phyloP scores from a whole-genome alignment of 345 rosid genomes.

The Eucalyptus pauciflora region DNA sequence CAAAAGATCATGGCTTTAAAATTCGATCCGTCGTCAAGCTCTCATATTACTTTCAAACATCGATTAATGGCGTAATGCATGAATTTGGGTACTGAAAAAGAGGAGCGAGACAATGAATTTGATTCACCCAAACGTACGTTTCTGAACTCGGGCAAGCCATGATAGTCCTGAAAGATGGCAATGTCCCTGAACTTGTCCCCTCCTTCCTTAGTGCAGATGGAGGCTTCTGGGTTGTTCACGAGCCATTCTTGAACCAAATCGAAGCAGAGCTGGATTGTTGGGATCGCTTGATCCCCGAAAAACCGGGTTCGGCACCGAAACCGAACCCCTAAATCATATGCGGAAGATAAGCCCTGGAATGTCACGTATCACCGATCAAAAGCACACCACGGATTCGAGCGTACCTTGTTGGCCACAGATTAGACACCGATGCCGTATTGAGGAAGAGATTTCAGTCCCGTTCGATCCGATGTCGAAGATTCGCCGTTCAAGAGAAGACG shows the following conservation, averaged over 20 bases:
- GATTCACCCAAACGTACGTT: conserved; percentile 20
- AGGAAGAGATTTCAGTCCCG: no score
- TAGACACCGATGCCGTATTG: no score
- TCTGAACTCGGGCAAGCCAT: conserved; percentile 78
- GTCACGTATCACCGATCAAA: no score
- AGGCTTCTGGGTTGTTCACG: conserved; percentile 50
- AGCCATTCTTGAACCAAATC: conserved; percentile 70
- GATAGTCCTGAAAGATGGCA: conserved; percentile 78
- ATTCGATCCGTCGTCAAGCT: background rate
- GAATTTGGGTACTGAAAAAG: background rate
- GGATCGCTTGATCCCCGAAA: no score
- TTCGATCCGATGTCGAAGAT: no score
- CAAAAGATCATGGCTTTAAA: background rate
- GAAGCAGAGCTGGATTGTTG: conserved; percentile 72
- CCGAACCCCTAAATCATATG: no score
- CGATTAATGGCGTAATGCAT: background rate
- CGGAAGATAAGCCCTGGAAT: no score
- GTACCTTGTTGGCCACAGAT: no score
- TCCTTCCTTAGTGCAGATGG: conserved; percentile 65
- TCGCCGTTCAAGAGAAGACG: no score
- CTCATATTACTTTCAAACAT: background rate
- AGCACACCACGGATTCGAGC: no score
- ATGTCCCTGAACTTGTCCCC: conserved; percentile 36
- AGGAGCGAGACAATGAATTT: background rate
- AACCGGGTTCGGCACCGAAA: no score